Conservation (phyloP, 345 rosid species). For the Citrus cavaleriei region DNA sequence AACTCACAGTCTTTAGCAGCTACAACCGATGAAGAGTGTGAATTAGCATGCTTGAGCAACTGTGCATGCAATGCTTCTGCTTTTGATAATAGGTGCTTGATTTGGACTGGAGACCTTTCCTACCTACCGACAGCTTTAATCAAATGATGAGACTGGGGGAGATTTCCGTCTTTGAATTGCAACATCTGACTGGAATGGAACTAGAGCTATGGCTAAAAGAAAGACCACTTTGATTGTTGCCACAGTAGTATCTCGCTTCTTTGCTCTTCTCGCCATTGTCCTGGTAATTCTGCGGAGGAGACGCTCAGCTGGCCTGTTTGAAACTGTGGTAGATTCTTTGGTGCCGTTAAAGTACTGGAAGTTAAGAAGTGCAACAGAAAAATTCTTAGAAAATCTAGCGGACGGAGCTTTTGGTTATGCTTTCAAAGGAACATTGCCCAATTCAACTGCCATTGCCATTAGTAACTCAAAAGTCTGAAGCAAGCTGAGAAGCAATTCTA, state of each 20-base stretch:
- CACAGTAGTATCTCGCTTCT: neutral
- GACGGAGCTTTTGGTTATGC: constrained; percentile 28
- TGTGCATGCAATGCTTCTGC: constrained; percentile 31
- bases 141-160: too few relatives aligned
- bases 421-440: constrained; percentile 15
- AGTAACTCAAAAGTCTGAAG: constrained; percentile 14
- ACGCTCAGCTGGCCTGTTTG: neutral
- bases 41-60: constrained; percentile 13
- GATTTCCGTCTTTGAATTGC: neutral
- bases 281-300: constrained; percentile 12
- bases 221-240: neutral
- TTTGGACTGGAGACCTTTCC: constrained; percentile 19
- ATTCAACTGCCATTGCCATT: constrained; percentile 14
- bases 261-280: neutral
- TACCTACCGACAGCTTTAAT: neutral
- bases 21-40: constrained; percentile 5
- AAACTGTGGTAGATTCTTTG: constrained; percentile 5
- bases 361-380: constrained; percentile 11
- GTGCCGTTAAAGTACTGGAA: constrained; percentile 3
- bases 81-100: constrained; percentile 8
- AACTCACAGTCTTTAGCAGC: neutral
- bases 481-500: constrained; percentile 27
- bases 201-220: neutral
- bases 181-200: constrained; percentile 9
- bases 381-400: constrained; percentile 17